Evolutionary conservation across 169 alveolate species (phyloP).

Genomic region (Plasmodium yoelii): DNA sequence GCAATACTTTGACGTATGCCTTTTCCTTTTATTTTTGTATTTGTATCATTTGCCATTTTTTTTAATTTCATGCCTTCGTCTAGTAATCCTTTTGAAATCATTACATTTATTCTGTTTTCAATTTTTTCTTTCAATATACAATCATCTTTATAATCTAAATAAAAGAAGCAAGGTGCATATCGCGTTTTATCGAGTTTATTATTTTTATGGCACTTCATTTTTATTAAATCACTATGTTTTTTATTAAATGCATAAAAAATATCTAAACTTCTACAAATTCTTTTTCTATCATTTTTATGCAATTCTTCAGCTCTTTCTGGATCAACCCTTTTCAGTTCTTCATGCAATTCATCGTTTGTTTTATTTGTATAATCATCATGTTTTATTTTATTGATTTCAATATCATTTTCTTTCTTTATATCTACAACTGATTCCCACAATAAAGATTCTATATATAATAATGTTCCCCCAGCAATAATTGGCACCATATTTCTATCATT

Average conservation of each 20-base stretch:
- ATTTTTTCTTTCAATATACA: constrained; percentile 71
- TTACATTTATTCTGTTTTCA: constrained; percentile 37
- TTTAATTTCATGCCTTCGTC: constrained; percentile 53
- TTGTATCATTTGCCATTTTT: constrained; percentile 76
- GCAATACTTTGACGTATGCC: constrained; percentile 77
- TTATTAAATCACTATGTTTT: constrained; percentile 82
- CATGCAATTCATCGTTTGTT: constrained; percentile 76
- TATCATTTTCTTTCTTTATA: constrained; percentile 22
- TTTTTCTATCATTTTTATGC: constrained; percentile 84
- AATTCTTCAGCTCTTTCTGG: constrained; percentile 83
- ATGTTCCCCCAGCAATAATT: constrained; percentile 84
- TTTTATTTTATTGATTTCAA: not conserved
- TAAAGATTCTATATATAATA: constrained; percentile 81
- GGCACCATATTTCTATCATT: constrained; percentile 75
- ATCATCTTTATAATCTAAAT: constrained; percentile 57
- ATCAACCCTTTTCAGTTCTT: constrained; percentile 74
- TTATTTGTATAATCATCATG: constrained; percentile 39
- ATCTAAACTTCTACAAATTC: constrained; percentile 78
- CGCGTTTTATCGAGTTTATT: constrained; percentile 65
- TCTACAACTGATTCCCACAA: constrained; percentile 82
- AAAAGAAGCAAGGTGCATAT: constrained; percentile 27
- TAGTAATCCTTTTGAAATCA: constrained; percentile 58
- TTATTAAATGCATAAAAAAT: constrained; percentile 73
- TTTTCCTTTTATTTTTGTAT: constrained; percentile 8
- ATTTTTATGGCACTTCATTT: constrained; percentile 63